phyloP scores from a whole-genome alignment of 2,329 filamentous ascomycete species.

The Myotisia sp. region DNA sequence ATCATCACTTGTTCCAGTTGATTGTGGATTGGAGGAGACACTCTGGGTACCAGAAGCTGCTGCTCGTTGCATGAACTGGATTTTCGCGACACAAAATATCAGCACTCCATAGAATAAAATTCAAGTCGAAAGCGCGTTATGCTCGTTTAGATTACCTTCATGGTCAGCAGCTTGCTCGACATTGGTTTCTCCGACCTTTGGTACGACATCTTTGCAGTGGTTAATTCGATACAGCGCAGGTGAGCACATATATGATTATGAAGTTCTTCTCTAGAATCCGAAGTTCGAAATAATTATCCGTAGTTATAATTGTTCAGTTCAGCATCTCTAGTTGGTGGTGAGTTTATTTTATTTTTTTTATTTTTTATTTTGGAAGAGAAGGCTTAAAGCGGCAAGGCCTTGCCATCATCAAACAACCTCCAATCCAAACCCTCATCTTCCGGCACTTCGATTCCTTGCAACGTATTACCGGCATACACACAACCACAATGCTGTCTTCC shows the following conservation, averaged over 20 bases:
- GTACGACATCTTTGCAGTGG: conserved; percentile 10
- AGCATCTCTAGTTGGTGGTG: too few relatives aligned
- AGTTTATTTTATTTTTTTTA: not conserved
- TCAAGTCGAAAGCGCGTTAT: conserved; percentile 11
- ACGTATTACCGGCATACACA: conserved; percentile 11
- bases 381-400: conserved; percentile 4
- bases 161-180: conserved; percentile 77
- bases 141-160: too few relatives aligned
- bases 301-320: too few relatives aligned
- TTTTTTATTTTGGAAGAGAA: not conserved
- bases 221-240: too few relatives aligned
- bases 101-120: not conserved
- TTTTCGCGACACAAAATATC: not conserved
- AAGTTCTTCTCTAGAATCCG: too few relatives aligned
- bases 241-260: too few relatives aligned
- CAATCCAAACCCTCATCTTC: conserved; percentile 7
- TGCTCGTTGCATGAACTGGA: conserved; percentile 78
- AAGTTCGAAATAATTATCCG: too few relatives aligned
- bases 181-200: conserved; percentile 51
- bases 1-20: conserved; percentile 34
- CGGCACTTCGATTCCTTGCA: too few relatives aligned
- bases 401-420: not conserved
- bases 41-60: conserved; percentile 41
- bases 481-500: conserved; percentile 31
- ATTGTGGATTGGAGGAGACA: conserved; percentile 29